These are phyloP conservation scores for Fusarium nodosum DNA, from an alignment of 2,329 filamentous ascomycete species.

Conservation along the genomic window DNA sequence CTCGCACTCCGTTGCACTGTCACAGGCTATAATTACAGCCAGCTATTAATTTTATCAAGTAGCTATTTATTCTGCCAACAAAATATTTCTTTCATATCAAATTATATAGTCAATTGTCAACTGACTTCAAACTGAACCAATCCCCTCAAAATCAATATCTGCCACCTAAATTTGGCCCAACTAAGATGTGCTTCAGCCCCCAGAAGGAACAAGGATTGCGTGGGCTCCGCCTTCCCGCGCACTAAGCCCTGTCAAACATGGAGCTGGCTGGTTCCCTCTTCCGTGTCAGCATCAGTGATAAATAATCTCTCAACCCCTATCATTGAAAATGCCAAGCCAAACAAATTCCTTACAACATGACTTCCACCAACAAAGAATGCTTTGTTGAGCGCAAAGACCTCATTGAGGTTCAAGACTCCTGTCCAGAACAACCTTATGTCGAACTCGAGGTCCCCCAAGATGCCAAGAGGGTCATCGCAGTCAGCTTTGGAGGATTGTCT, in stretches of 20 bases:
- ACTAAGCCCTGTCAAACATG: not conserved
- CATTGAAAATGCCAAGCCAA: accelerated
- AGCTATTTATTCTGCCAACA: too few relatives aligned
- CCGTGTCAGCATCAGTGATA: not conserved
- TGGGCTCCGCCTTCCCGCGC: not conserved
- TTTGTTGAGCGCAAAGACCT: constrained; percentile 23
- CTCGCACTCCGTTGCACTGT: too few relatives aligned
- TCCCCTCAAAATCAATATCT: too few relatives aligned
- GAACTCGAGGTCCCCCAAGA: constrained; percentile 33
- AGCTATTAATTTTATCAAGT: too few relatives aligned
- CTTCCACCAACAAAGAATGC: constrained; percentile 3
- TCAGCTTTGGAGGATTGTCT: constrained; percentile 27
- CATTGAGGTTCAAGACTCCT: constrained; percentile 35
- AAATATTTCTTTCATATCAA: too few relatives aligned
- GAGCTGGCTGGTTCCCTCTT: constrained; percentile 11
- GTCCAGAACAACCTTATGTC: constrained; percentile 31
- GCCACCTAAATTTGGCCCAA: too few relatives aligned
- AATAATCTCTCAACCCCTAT: not conserved
- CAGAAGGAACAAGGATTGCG: too few relatives aligned
- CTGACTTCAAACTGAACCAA: too few relatives aligned
- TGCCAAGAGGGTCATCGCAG: constrained; percentile 18
- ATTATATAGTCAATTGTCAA: too few relatives aligned
- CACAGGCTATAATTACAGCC: too few relatives aligned
- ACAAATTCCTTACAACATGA: not conserved
- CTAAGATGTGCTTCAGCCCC: too few relatives aligned